Conservation (phyloP, 495 filamentous ascomycete species). For the Penicillium tannophilum region DNA sequence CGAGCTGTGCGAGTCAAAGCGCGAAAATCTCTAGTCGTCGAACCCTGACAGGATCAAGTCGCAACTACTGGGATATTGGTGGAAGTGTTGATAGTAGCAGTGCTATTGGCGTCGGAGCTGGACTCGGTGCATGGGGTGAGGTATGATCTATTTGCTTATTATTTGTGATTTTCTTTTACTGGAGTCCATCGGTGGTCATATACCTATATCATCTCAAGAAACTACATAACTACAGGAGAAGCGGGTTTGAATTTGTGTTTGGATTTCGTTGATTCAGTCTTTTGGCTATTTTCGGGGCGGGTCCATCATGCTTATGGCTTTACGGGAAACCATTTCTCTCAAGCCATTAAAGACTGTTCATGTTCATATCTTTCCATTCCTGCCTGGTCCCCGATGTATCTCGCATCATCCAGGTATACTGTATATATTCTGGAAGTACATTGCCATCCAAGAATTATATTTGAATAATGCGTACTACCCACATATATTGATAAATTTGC, state of each 20-base stretch:
- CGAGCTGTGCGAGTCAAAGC: conserved; percentile 80
- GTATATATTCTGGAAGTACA: background rate
- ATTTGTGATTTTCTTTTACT: background rate
- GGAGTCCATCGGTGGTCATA: background rate
- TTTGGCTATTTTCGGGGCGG: background rate
- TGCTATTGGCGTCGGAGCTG: conserved; percentile 60
- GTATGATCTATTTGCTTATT: conserved; percentile 38
- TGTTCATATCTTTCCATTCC: background rate
- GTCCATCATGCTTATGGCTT: background rate
- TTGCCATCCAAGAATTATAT: background rate
- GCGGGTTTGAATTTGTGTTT: background rate
- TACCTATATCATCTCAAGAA: background rate
- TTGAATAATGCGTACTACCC: too few species aligned
- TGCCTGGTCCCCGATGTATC: too few species aligned
- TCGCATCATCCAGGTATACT: background rate
- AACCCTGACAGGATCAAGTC: conserved; percentile 58
- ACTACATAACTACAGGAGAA: background rate
- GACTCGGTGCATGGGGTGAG: conserved; percentile 77
- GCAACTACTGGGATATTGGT: conserved; percentile 88
- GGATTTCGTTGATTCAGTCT: background rate
- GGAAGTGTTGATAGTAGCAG: conserved; percentile 75
- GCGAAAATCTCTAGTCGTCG: conserved; percentile 61
- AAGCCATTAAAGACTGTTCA: background rate
- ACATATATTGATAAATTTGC: too few species aligned
- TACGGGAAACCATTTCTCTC: background rate